Percentiles rank a stretch among this genome's conserved stretches.
These are phyloP conservation scores for Bruguiera hainesii DNA, from an alignment of 441 rosid species.

Conservation along the genomic window DNA sequence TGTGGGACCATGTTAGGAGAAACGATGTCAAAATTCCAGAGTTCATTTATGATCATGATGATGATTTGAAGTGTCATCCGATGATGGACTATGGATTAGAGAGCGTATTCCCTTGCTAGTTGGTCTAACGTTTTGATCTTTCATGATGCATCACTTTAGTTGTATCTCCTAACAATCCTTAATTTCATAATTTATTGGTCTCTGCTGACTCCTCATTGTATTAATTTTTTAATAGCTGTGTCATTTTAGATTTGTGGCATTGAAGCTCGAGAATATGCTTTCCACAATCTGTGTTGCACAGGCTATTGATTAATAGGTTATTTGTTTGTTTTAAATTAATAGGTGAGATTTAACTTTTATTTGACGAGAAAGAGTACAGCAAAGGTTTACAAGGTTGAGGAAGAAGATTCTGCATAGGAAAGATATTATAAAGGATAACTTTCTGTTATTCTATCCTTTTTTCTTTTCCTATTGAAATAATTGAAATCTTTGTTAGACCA, in stretches of 20 bases:
- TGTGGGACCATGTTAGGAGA: constrained; percentile 88
- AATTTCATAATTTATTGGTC: neutral
- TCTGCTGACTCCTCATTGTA: neutral
- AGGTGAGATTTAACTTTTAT: too few relatives aligned
- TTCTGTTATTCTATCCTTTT: too few relatives aligned
- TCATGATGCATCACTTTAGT: constrained; percentile 4
- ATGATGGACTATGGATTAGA: constrained; percentile 79
- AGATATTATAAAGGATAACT: too few relatives aligned
- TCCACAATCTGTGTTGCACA: too few relatives aligned
- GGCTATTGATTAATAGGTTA: too few relatives aligned
- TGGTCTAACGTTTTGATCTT: constrained; percentile 6
- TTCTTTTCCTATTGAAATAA: too few relatives aligned
- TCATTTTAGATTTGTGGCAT: constrained; percentile 66
- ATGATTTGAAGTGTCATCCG: constrained; percentile 65
- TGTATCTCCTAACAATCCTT: too few relatives aligned
- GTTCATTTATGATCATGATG: constrained; percentile 69
- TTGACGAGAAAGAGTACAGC: too few relatives aligned
- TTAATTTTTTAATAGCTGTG: constrained; percentile 3
- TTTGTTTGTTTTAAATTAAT: too few relatives aligned
- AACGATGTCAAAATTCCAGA: constrained; percentile 71
- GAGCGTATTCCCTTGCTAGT: constrained; percentile 29
- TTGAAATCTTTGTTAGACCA: too few relatives aligned
- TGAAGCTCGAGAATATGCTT: constrained; percentile 84
- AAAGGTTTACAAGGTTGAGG: too few relatives aligned
- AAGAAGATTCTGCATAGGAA: too few relatives aligned